Evolutionary conservation across 1,284 basidiomycete genomes (phyloP), one percentile per base, ranked within the genome.

Genomic region (Salmacisia buchloeana): DNA sequence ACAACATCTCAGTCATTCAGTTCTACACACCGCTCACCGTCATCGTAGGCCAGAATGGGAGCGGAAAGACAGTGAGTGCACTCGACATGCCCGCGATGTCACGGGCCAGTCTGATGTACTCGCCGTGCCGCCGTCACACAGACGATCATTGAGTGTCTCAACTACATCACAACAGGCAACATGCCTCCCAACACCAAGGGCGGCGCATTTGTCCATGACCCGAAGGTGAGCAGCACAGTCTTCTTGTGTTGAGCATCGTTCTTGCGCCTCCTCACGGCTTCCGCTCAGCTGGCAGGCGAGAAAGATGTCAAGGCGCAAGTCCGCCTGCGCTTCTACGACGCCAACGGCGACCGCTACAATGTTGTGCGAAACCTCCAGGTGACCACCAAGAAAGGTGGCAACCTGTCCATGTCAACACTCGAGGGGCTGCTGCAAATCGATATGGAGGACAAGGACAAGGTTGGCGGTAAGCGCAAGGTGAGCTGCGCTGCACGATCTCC

Each of bases 291-390:
- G 87, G 94, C 94, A 7, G 92, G 93, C 74, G 91, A 96, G 82
- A 96, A 94, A 79, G 93, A 97, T 77, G 94, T 98, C 72, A 97
- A 96, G 82, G 96, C 96, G 1, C 94, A 97, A 81, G 94, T 98
- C 67, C 91, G 94, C 79, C 83, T 99, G 35, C 86, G 94, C 27
- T 98, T 98, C 81, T 85, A 86, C 76, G 92, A 94, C 61, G 90
- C 91, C 25, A 93, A 93, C 18, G 61, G 61, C 36, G 61, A 62
- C 12, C 23, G 35, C 2, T 43, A 39, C 65, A 73, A 71, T 45
- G 69, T 73, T 18, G 89, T 91, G 31, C 86, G 96, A 62, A 94
- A 94, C 76, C 81, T 99, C 66, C 92, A 92, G 64, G 94, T 98
- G 7, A 91, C 92, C 0, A 86, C 88, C 72, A 97, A 96, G 84